phyloP scores from a whole-genome alignment of 306 rosid species.

The Gleditsia sinensis region DNA sequence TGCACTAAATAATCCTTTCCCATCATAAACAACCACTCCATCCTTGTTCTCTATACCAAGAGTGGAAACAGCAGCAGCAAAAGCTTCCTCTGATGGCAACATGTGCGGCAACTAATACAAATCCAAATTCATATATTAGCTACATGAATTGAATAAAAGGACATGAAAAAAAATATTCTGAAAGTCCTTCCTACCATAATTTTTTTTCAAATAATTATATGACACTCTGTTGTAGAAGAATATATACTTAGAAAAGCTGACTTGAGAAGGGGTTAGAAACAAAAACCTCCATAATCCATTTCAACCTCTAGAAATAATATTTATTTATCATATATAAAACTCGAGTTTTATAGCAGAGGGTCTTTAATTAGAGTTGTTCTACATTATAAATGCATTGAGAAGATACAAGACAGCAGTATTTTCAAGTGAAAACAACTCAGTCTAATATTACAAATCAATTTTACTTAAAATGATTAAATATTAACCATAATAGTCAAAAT shows the following conservation, averaged over 20 bases:
- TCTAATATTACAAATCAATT: background rate
- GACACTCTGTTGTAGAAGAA: background rate
- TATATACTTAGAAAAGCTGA: background rate
- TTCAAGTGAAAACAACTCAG: too few relatives aligned
- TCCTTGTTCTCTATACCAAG: constrained; percentile 61
- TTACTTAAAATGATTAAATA: background rate
- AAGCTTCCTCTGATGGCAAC: constrained; percentile 80
- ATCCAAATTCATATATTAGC: constrained; percentile 14
- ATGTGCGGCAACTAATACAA: constrained; percentile 68
- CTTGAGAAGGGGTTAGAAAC: background rate
- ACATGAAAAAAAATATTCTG: background rate
- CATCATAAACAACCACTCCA: constrained; percentile 69
- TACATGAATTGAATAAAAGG: background rate
- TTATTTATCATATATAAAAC: background rate
- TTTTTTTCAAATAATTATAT: background rate
- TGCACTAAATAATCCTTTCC: constrained; percentile 73
- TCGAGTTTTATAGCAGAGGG: background rate
- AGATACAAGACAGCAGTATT: background rate
- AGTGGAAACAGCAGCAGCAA: constrained; percentile 69
- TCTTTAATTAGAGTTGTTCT: background rate
- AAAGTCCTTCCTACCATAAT: background rate
- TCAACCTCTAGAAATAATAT: background rate
- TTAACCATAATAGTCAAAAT: background rate
- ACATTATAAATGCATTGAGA: background rate
- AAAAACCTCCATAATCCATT: background rate